phyloP scores from a whole-genome alignment of 164 flowering plant genomes.

The Tinospora cordifolia region DNA sequence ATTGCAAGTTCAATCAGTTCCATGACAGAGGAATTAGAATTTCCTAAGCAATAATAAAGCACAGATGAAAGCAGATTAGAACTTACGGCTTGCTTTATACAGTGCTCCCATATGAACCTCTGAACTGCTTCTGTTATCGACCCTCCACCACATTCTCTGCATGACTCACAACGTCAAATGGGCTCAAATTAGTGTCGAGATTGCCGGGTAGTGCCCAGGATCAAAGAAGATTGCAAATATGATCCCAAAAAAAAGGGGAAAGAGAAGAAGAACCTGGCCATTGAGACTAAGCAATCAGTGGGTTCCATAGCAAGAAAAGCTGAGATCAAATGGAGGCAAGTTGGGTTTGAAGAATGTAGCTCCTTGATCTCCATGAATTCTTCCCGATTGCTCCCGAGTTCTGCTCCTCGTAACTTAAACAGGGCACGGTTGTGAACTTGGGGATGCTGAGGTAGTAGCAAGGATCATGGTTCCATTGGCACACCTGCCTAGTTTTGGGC shows the following conservation, averaged over 20 bases:
- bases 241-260: background rate
- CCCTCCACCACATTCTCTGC: conserved; percentile 60
- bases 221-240: background rate
- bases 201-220: background rate
- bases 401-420: background rate
- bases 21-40: background rate
- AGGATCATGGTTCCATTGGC: too few species aligned
- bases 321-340: conserved; percentile 40
- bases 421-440: background rate
- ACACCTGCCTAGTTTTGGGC: too few species aligned
- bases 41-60: background rate
- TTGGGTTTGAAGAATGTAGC: conserved; percentile 25
- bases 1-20: background rate
- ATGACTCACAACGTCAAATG: background rate
- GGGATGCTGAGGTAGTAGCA: too few species aligned
- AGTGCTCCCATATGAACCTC: conserved; percentile 54
- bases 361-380: conserved; percentile 28
- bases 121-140: conserved; percentile 54
- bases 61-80: background rate
- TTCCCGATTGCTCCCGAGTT: background rate
- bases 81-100: conserved; percentile 47
- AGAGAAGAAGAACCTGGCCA: conserved; percentile 39
- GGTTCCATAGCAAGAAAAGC: conserved; percentile 92
- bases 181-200: background rate
- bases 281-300: conserved; percentile 37